Base-by-base conservation (phyloP, 805 yeast species). In the Candida nitratophila region DNA sequence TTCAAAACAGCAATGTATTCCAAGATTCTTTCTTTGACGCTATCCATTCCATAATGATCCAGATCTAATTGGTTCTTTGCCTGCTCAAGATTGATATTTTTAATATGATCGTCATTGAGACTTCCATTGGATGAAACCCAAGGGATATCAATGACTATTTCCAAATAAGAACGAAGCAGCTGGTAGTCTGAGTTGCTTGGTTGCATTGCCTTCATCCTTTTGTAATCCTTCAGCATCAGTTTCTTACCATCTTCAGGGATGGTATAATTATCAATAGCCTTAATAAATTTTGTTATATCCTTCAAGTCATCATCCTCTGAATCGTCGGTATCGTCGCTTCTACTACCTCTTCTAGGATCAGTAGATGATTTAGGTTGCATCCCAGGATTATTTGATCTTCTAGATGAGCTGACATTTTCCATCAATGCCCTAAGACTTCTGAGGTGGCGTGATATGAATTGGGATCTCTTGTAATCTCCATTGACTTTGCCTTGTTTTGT, bases 1-100 rank as follows among this genome's bases (percentile, higher is more conserved):
- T 84, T 83, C 49, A 86, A 64, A 6, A 88, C 89, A 4, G 93
- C 88, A 27, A 88, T 66, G 58, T 87, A 86, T 59, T 88, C 95
- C 20, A 88, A 59, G 33, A 88, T 70, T 40, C 96, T 69, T 50
- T 74, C 80, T 60, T 88, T 88, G 39, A 84, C 91, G 47, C 76
- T 75, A 37, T 76, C 74, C 53, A 86, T 71, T 0, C 95, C 95
- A 56, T 77, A 83, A 56, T 86, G 95, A 54, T 86, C 95, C n/a
- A 68, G 65, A 51, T 86, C 86, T 22, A 86, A 69, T 41, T 73
- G 73, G n/a, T 61, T 54, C 45, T 73, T 69, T 0, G 91, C 87
- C 14, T 57, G 60, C 1, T 55, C 58, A 16, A 86, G 59, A 50
- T 83, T 77, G 42, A 79, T 67, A 43, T 73, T 71, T 16, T 20